Evolutionary conservation across 2,329 filamentous ascomycete genomes (phyloP).

Genomic region (Magnaporthales sp.): DNA sequence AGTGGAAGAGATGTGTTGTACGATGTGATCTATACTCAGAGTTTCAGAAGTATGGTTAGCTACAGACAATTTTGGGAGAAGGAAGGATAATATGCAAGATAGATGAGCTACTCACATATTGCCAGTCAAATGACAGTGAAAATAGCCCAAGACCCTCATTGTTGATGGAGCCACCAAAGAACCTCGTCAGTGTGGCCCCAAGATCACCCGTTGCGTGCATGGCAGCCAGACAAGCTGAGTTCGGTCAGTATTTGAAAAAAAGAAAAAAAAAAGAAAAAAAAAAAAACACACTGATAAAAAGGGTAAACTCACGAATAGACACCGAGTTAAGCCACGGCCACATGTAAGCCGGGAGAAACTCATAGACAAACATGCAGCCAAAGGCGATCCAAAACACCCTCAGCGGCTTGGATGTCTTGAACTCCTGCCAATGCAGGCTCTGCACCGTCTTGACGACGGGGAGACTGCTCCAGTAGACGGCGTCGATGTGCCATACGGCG

Average conservation of each 20-base stretch:
- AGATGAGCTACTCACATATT: not conserved
- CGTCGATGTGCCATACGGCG: not conserved
- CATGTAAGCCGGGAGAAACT: not conserved
- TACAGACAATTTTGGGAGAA: no score
- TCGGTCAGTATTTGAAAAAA: not conserved
- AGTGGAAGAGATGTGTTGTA: not conserved
- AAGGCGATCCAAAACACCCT: slow-evolving; percentile 40
- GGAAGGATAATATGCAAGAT: not conserved
- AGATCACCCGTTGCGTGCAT: not conserved
- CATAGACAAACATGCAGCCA: not conserved
- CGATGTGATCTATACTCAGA: not conserved
- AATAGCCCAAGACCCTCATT: not conserved
- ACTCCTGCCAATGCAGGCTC: slow-evolving; percentile 41
- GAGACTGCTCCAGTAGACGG: not conserved
- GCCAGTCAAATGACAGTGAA: not conserved
- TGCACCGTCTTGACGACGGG: not conserved
- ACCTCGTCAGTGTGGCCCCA: not conserved
- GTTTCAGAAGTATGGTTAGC: not conserved
- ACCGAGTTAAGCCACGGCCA: not conserved
- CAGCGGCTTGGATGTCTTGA: slow-evolving; percentile 25
- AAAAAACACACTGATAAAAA: no score
- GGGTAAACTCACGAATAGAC: not conserved
- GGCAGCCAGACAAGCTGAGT: not conserved
- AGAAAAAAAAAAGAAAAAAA: not conserved
- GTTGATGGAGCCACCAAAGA: not conserved